Evolutionary conservation across 2,329 filamentous ascomycete genomes (phyloP).

Genomic region (Penicillium concentricum): DNA sequence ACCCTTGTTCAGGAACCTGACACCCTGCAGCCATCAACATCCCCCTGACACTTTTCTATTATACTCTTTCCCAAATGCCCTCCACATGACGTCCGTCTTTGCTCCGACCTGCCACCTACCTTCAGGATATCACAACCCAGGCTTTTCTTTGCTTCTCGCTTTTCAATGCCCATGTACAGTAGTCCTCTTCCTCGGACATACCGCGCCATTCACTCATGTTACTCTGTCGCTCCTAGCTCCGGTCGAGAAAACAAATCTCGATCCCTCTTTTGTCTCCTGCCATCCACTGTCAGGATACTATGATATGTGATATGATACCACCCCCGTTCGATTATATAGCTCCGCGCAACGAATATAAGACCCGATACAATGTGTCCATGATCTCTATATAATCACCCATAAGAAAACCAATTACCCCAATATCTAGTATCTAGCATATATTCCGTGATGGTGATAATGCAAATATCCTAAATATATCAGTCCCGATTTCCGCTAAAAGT

Average conservation of each 20-base stretch:
- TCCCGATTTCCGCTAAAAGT: neutral
- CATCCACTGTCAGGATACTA: constrained; percentile 6
- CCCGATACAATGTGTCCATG: neutral
- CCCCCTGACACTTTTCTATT: neutral
- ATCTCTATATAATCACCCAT: neutral
- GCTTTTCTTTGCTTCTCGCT: neutral
- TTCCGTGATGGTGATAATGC: neutral
- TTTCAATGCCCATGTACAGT: constrained; percentile 15
- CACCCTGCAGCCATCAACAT: constrained; percentile 3
- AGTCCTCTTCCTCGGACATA: neutral
- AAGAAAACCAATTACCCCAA: neutral
- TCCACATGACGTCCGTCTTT: neutral
- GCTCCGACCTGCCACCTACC: neutral
- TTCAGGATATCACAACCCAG: neutral
- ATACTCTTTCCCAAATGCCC: neutral
- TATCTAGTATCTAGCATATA: neutral
- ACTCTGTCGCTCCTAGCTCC: neutral
- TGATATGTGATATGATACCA: constrained; percentile 14
- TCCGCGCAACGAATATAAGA: neutral
- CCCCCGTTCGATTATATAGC: constrained; percentile 1
- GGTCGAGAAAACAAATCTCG: neutral
- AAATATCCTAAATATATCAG: neutral
- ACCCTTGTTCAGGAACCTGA: neutral
- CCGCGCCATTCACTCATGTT: neutral
- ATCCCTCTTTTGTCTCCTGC: neutral